Conservation (phyloP, 2,329 filamentous ascomycete genomes). For the Colletotrichum filicis region DNA sequence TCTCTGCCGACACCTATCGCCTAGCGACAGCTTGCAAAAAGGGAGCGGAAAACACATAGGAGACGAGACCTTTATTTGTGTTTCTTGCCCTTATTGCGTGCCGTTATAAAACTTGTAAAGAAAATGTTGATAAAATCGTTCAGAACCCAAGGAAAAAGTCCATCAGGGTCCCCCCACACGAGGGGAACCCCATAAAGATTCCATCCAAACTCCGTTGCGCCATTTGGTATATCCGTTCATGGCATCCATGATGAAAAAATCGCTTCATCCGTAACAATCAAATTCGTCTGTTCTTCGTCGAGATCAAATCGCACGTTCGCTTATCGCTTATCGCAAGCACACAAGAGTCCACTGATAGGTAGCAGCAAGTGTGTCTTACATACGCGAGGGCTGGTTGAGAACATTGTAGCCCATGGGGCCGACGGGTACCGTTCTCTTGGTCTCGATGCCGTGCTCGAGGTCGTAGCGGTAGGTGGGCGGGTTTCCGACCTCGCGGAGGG, state of each 20-base stretch:
- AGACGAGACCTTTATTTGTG: neutral
- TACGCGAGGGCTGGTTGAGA: constrained; percentile 29
- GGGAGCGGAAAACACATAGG: neutral
- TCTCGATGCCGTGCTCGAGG: constrained; percentile 28
- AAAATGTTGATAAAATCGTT: neutral
- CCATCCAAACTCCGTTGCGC: neutral
- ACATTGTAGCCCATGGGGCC: constrained; percentile 27
- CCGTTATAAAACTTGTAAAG: neutral
- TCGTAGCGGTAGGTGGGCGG: constrained; percentile 31
- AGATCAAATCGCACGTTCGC: neutral
- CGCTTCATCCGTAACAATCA: neutral
- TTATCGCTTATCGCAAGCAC: neutral
- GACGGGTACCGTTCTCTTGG: constrained; percentile 4
- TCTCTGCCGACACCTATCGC: constrained; percentile 5
- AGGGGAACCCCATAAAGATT: neutral
- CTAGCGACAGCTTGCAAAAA: neutral
- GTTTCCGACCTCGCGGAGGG: constrained; percentile 22
- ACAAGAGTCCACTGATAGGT: too few species aligned
- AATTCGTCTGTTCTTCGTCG: neutral
- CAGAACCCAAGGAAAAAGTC: neutral
- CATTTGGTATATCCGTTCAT: constrained; percentile 1
- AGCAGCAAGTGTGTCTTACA: neutral
- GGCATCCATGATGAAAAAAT: neutral
- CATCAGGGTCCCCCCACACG: neutral
- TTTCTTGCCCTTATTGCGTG: neutral